Base-by-base conservation (phyloP, 139 green algal species). In the Yamagishiella unicocca region DNA sequence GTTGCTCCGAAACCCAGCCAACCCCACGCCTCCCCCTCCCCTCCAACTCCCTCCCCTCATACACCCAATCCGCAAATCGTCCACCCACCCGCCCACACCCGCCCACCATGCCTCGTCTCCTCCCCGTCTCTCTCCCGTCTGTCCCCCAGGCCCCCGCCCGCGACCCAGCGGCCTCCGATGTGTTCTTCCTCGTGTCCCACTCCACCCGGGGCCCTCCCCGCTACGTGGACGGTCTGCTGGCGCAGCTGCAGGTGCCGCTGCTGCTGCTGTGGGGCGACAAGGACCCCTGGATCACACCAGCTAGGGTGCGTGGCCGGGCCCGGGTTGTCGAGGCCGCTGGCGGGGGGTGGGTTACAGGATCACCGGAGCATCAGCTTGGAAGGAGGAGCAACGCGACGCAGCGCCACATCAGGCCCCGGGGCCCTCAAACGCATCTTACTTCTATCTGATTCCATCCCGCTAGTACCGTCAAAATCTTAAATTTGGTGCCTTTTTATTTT, bases 241-340 rank as follows among this genome's bases (percentile, higher is more conserved):
- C 46, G 53, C 31, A 82, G 4, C 50, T 62, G 3, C 40, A 83
- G 33, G 64, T 93, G 88, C 95, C 95, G 27, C 64, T 97, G 88
- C 93, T 96, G 76, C 88, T 97, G 77, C 88, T 97, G 67, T 97
- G 94, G 94, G 95, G 95, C 31, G 78, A 90, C 31, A 50, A 92
- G 21, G 95, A 98, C 85, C 95, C 95, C 0, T 98, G 95, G 95
- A 96, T 97, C 55, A 91, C 93, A 7, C 95, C 95, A 0, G 83
- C 81, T 1, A 89, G 88, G 72, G 95, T 89, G 42, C 70, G 82
- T 27, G 14, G 33, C 2, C 10, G 17, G 1, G 58, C 17, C 14
- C 21, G 58, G 19, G 58, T 14, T 27, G 21, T 55, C 31, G 46
- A n/a, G 17, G 43, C 24, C 64, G 33, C 4, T 29, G n/a, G 64